Evolutionary conservation across 441 rosid genomes (phyloP).

Genomic region (Metrosideros polymorpha): DNA sequence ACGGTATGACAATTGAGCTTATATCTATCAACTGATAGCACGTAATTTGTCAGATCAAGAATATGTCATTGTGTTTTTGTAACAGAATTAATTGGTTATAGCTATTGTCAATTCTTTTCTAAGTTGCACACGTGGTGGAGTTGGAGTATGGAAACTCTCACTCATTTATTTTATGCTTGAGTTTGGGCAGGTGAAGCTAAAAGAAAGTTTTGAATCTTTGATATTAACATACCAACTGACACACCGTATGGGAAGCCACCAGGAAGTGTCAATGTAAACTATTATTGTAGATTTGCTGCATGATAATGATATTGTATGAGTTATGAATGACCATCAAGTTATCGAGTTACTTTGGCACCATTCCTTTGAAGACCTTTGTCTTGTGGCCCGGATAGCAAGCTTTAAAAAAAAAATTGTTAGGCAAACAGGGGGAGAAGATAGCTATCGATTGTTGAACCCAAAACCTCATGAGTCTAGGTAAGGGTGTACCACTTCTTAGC

Average conservation of each 20-base stretch:
- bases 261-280: background rate
- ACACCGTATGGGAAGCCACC: background rate
- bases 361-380: background rate
- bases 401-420: background rate
- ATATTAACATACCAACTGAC: background rate
- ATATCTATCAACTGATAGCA: background rate
- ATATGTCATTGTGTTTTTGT: background rate
- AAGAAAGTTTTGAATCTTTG: background rate
- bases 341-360: background rate
- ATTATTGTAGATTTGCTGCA: background rate
- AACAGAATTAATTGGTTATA: background rate
- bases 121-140: background rate
- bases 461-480: background rate
- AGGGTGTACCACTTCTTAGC: background rate
- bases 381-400: background rate
- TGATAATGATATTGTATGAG: background rate
- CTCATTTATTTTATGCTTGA: background rate
- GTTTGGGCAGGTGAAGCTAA: background rate
- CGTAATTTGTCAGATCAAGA: background rate
- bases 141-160: background rate
- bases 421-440: background rate
- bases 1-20: conserved; percentile 31
- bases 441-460: background rate
- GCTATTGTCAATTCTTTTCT: background rate
- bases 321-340: background rate